Conservation (phyloP, 495 filamentous ascomycete species). For the Xylaria venustula region DNA sequence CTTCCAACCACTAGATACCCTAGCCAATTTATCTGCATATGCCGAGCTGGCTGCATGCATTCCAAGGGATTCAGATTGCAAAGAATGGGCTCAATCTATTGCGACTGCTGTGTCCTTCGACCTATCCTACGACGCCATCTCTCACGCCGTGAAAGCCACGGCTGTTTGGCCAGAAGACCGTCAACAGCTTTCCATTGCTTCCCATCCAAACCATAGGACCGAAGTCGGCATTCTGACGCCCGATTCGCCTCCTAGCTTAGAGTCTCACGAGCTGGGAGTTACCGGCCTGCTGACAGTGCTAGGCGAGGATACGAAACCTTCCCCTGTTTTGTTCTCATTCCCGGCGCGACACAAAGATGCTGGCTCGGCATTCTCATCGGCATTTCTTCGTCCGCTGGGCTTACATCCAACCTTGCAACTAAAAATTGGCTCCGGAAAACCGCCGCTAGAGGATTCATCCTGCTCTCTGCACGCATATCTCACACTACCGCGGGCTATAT, state of each 20-base stretch:
- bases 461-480: slow-evolving; percentile 83
- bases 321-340: slow-evolving; percentile 83
- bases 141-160: slow-evolving; percentile 61
- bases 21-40: slow-evolving; percentile 57
- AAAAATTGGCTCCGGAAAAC: slow-evolving; percentile 38
- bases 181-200: slow-evolving; percentile 39
- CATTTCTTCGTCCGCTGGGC: slow-evolving; percentile 70
- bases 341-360: slow-evolving; percentile 74
- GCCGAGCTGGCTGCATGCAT: slow-evolving; percentile 57
- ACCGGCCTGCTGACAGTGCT: slow-evolving; percentile 78
- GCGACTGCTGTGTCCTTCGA: slow-evolving; percentile 63
- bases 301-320: slow-evolving; percentile 64
- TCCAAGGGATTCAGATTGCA: slow-evolving; percentile 33
- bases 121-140: slow-evolving; percentile 72
- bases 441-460: slow-evolving; percentile 35
- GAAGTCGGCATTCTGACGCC: slow-evolving; percentile 81
- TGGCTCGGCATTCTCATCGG: slow-evolving; percentile 44
- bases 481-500: slow-evolving; percentile 79
- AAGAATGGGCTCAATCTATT: slow-evolving; percentile 31
- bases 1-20: slow-evolving; percentile 57
- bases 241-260: slow-evolving; percentile 58
- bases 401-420: slow-evolving; percentile 82
- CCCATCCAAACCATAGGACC: slow-evolving; percentile 41
- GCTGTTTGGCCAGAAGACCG: slow-evolving; percentile 55
- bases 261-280: slow-evolving; percentile 70